Conservation (phyloP, 2,329 filamentous ascomycete genomes). For the Ophiosphaerella herpotricha region DNA sequence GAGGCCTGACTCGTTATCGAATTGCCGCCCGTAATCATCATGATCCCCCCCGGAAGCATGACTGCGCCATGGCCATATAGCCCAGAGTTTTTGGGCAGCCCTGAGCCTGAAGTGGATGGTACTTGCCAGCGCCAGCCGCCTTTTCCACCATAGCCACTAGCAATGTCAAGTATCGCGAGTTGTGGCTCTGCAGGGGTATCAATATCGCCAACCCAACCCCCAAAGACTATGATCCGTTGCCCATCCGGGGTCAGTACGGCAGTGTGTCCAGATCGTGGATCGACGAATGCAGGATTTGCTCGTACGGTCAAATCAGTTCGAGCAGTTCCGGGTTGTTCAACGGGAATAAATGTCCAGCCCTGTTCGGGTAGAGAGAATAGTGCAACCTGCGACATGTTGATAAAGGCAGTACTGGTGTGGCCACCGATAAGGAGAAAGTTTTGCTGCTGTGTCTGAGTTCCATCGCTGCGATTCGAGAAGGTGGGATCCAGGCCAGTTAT, state of each 20-base stretch:
- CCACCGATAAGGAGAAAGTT: constrained; percentile 84
- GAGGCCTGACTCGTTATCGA: constrained; percentile 50
- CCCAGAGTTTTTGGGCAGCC: constrained; percentile 51
- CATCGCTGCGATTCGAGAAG: constrained; percentile 67
- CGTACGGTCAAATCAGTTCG: constrained; percentile 63
- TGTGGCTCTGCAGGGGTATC: constrained; percentile 79
- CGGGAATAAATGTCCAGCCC: constrained; percentile 79
- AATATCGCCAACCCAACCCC: constrained; percentile 90
- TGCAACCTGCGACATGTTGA: constrained; percentile 92
- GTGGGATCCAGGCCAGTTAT: constrained; percentile 75
- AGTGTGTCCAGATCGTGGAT: constrained; percentile 88
- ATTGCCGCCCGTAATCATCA: constrained; percentile 66
- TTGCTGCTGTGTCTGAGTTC: constrained; percentile 70
- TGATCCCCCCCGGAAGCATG: constrained; percentile 64
- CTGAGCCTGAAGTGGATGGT: constrained; percentile 55
- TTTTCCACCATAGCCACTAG: constrained; percentile 68
- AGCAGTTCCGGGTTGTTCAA: constrained; percentile 55
- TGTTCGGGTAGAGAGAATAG: constrained; percentile 86
- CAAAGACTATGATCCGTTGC: constrained; percentile 74
- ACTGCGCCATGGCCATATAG: constrained; percentile 66
- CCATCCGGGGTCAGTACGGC: constrained; percentile 81
- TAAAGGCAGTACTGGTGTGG: constrained; percentile 80
- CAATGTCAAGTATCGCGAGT: constrained; percentile 75
- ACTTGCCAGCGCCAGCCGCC: constrained; percentile 72
- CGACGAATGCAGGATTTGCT: constrained; percentile 58